These are phyloP conservation scores for Garcia nutans DNA, from an alignment of 345 rosid genomes.

Conservation along the genomic window DNA sequence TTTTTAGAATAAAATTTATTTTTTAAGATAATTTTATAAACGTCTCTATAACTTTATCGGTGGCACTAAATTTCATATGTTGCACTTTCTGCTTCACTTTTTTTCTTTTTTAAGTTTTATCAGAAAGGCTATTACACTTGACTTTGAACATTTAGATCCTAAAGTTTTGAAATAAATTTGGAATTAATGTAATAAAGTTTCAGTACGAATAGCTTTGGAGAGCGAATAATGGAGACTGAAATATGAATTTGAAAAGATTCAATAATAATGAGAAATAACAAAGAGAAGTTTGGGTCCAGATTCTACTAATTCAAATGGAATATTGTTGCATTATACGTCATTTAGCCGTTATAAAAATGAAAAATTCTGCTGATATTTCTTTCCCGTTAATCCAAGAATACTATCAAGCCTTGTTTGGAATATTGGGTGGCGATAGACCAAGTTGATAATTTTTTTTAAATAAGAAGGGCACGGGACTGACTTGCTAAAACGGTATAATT, in stretches of 20 bases:
- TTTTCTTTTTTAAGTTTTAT: neutral
- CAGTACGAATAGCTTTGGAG: neutral
- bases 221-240: neutral
- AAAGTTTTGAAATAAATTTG: neutral
- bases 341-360: slow-evolving; percentile 33
- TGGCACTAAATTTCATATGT: neutral
- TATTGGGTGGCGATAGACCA: neutral
- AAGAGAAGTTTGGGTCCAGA: neutral
- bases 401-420: neutral
- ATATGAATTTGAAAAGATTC: neutral
- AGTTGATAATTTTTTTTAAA: neutral
- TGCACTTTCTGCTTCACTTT: neutral
- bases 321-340: slow-evolving; percentile 14
- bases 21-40: no score
- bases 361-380: neutral
- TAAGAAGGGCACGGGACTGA: neutral
- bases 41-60: no score
- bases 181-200: neutral
- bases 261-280: slow-evolving; percentile 15
- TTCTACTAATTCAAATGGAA: slow-evolving; percentile 6
- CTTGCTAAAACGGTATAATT: neutral
- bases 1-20: no score
- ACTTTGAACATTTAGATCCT: neutral
- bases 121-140: no score
- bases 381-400: neutral